phyloP scores from a whole-genome alignment of 306 rosid species.

The Cucurbita argyrosperma region DNA sequence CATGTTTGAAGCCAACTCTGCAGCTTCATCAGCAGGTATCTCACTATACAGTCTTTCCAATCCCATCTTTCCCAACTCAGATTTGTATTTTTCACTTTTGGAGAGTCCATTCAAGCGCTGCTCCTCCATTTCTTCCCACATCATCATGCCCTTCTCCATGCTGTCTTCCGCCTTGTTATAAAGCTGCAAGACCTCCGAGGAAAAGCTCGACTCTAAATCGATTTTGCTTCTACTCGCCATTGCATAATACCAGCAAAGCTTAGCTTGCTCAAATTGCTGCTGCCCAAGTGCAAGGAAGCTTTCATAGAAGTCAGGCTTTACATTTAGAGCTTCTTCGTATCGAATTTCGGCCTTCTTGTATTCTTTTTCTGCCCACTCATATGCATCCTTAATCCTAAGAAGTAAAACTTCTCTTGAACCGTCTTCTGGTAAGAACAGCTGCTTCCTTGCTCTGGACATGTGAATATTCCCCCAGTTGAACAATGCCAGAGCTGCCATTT shows the following conservation, averaged over 20 bases:
- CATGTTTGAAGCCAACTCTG: constrained; percentile 62
- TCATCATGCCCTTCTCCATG: constrained; percentile 78
- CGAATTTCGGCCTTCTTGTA: constrained; percentile 50
- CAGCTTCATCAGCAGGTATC: constrained; percentile 52
- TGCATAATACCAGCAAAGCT: constrained; percentile 69
- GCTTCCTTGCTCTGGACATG: constrained; percentile 69
- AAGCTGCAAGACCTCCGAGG: constrained; percentile 50
- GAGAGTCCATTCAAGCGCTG: constrained; percentile 65
- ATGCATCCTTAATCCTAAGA: constrained; percentile 35
- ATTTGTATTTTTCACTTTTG: constrained; percentile 46
- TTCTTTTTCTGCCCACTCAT: constrained; percentile 71
- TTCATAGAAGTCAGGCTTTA: constrained; percentile 69
- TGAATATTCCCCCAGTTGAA: constrained; percentile 93
- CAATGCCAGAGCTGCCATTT: constrained; percentile 82
- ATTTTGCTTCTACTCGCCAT: constrained; percentile 31
- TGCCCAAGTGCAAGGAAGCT: constrained; percentile 78
- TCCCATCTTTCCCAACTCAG: constrained; percentile 51
- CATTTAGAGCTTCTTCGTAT: constrained; percentile 56
- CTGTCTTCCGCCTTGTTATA: constrained; percentile 86
- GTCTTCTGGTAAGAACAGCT: constrained; percentile 37
- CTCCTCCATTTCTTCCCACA: constrained; percentile 85
- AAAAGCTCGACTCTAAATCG: constrained; percentile 29
- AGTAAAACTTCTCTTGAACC: constrained; percentile 32
- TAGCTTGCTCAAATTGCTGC: constrained; percentile 84
- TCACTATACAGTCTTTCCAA: constrained; percentile 45